Base-by-base conservation (phyloP, 1,284 basidiomycete genomes). In the Agroathelia rolfsii region DNA sequence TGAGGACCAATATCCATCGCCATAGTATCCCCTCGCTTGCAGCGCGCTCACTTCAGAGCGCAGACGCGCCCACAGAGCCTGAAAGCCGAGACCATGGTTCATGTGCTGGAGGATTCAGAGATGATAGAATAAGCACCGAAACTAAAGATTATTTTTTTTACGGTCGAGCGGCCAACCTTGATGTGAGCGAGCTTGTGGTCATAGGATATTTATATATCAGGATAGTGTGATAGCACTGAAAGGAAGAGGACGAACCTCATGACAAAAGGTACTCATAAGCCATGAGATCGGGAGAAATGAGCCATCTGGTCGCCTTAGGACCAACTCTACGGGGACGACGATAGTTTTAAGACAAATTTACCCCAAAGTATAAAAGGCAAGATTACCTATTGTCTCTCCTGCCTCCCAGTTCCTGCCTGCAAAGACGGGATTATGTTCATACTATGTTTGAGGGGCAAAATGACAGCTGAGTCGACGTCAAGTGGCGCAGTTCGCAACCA, bases 1-100 rank as follows among this genome's bases (percentile, higher is more conserved):
- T 29, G 77, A 72, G 11, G 83, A 87, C 80, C 81, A 87, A 45
- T 78, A 82, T 4, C 81, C 84, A 49, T 87, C 82, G 0, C 84
- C 83, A 39, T 76, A 85, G 49, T 87, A 87, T 11, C 78, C 82
- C 50, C 62, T 70, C 30, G 56, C 58, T 48, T 84, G 82, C 12
- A 86, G 58, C n/a, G 60, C 62, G 16, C 68, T 58, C 8, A 86
- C 77, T 49, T 87, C 80, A 22, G 52, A 53, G 16, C 68, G 58
- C 7, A 87, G 65, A 39, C 65, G 69, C 21, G 56, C 60, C 76
- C 82, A 84, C 3, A 85, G 59, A 11, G 69, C 62, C 56, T 85
- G 82, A 50, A 87, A 87, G 1, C 59, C 69, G 4, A 70, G 58
- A 0, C 78, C 76, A 44, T 87, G 84, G 45, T 86, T 67, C 79